phyloP scores from a whole-genome alignment of 352 stramenopile species.

The Globisporangium splendens region DNA sequence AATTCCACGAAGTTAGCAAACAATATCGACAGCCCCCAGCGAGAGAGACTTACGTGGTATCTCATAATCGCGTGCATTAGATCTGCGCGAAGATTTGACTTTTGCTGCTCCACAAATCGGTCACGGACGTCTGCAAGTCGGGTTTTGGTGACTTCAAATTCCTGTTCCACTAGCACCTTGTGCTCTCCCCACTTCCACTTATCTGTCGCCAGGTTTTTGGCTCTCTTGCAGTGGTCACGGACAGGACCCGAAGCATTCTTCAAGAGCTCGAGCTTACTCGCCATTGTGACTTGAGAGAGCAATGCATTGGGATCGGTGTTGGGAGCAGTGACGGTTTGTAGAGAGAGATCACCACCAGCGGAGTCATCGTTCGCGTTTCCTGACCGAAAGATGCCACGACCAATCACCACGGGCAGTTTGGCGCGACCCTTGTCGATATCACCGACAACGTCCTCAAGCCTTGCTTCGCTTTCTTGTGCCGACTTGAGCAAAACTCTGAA shows the following conservation, averaged over 20 bases:
- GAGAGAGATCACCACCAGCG: no score
- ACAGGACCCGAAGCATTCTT: conserved; percentile 43
- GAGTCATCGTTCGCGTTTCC: background rate
- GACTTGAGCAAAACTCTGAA: conserved; percentile 36
- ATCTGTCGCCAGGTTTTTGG: conserved; percentile 41
- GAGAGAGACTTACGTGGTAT: conserved; percentile 37
- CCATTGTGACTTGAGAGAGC: conserved; percentile 50
- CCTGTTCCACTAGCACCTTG: conserved; percentile 42
- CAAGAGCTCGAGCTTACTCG: conserved; percentile 62
- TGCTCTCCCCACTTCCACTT: conserved; percentile 60
- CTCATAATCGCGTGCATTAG: conserved; percentile 37
- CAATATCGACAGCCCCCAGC: background rate
- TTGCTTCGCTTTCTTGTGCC: conserved; percentile 17
- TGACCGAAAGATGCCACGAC: conserved; percentile 39
- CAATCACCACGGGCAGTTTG: conserved; percentile 57
- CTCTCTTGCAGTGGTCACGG: conserved; percentile 55
- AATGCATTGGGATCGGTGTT: conserved; percentile 32
- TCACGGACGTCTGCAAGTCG: conserved; percentile 53
- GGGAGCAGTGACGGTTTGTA: conserved; percentile 16
- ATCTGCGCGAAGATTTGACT: conserved; percentile 30
- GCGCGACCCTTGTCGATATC: conserved; percentile 24
- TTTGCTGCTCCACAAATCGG: conserved; percentile 50
- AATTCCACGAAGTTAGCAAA: background rate
- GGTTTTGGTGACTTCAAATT: conserved; percentile 52
- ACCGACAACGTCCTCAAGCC: conserved; percentile 26